Evolutionary conservation across 805 yeast species (phyloP), one percentile per base, ranked within the genome.

Genomic region (Zygoascus biomembranicola): DNA sequence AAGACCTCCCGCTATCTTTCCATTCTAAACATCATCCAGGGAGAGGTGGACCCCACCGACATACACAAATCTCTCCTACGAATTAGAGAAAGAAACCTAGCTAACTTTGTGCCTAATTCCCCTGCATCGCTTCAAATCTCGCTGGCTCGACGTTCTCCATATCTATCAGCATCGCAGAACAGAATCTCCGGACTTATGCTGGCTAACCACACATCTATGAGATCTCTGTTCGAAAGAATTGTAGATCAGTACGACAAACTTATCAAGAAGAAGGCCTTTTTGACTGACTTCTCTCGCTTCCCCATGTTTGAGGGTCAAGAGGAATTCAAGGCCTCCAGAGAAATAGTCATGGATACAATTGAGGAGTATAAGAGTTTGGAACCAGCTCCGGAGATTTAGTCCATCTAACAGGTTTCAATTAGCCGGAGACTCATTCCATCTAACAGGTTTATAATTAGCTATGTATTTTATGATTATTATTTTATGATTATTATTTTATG

Each of bases 21-120:
- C 8, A 76, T 86, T 56, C 73, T 88, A 50, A 85, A 88, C 73
- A 78, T 82, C 47, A 74, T 80, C 55, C 87, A 75, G 71, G 97
- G 81, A 49, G 78, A 79, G 26, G 71, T 76, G 20, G 88, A 85
- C 59, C 87, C 84, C 50, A 71, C 73, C 2, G 97, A 90, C 60
- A 77, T 87, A 2, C 83, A 72, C 59, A 72, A 73, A 55, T 63
- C 73, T 8, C 60, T 73, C n/a, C 56, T 69, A 47, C 66, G 75
- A 18, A 66, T 70, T 44, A 63, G 75, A 23, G 75, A 73, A 46
- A 68, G 75, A 23, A 65, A 67, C n/a, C 61, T 66, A 52, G 74
- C 89, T 0, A 75, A 78, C 28, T 94, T 89, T 70, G 88, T 88
- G 2, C 94, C 96, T 0, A 87, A 96, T 90, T 79, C 89, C 0